Evolutionary conservation across 805 yeast genomes (phyloP), one percentile per base, ranked within the genome.

Genomic region (Clavispora phyllophila): DNA sequence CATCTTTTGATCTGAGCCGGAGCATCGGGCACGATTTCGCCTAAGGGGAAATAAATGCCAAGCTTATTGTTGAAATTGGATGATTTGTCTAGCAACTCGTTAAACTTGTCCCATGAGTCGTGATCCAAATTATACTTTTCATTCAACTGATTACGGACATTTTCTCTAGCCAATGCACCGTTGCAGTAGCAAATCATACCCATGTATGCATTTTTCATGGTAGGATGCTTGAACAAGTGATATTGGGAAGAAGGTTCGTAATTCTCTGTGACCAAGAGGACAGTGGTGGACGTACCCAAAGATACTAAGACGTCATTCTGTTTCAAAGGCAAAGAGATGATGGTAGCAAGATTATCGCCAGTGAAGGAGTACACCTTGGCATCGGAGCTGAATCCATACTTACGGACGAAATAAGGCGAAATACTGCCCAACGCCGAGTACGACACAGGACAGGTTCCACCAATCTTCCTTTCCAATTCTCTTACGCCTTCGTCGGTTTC

Each of bases 181-280:
- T 89, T 89, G 57, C 95, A 85, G 61, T 89, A 89, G 60, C 97
- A 89, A 42, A 90, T 78, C 97, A 89, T 89, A 18, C 95, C 96
- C 96, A 89, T 90, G 60, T 80, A 89, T 28, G 83, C 80, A 28
- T 72, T 73, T 0, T 78, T 76, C 47, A 85, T 76, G 0, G 95
- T 84, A 8, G 97, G 96, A 58, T 90, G 96, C 48, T 79, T 79
- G 66, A 89, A 89, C 50, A 88, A 62, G 57, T 89, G 96, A 59
- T 88, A 89, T 52, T 82, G 84, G 5, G 87, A 79, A 1, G 90
- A 83, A 2, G 96, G 89, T 15, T 72, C 72, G 58, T 82, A 89
- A 43, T 79, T 74, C 45, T 87, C 83, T 5, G 96, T 89, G 33
- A 89, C 82, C 37, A 89, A 65, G 27, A 90, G 70, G 3, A 87